Evolutionary conservation across 2,329 filamentous ascomycete genomes (phyloP).

Genomic region (Monosporascus sp.): DNA sequence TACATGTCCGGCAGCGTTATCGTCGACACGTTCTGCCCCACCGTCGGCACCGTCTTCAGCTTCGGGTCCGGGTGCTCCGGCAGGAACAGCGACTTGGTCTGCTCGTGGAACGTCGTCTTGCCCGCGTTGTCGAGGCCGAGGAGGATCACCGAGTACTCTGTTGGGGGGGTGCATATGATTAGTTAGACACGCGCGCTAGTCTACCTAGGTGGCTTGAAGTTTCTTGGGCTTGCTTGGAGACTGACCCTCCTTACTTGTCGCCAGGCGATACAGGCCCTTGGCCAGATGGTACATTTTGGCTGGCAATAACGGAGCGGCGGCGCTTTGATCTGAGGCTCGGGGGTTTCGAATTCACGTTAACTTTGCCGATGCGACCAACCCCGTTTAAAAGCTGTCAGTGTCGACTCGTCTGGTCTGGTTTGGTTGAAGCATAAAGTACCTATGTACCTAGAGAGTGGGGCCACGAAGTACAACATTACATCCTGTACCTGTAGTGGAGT

Average conservation of each 20-base stretch:
- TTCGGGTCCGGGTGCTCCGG: slow-evolving; percentile 57
- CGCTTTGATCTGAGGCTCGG: neutral
- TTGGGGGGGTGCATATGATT: slow-evolving; percentile 2
- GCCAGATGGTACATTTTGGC: slow-evolving; percentile 83
- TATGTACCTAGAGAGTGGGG: neutral
- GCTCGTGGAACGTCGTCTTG: slow-evolving; percentile 96
- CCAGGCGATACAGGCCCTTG: slow-evolving; percentile 90
- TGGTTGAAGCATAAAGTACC: neutral
- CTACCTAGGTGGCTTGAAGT: neutral
- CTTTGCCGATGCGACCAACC: too few relatives aligned
- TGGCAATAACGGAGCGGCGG: neutral
- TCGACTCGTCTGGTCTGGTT: too few relatives aligned
- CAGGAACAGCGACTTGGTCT: slow-evolving; percentile 85
- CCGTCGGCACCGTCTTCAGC: slow-evolving; percentile 87
- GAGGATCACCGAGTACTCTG: slow-evolving; percentile 95
- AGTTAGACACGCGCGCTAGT: neutral
- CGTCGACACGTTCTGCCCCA: slow-evolving; percentile 93
- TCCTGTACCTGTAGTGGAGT: neutral
- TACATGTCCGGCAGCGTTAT: slow-evolving; percentile 92
- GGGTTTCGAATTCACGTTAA: neutral
- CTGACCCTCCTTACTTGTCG: slow-evolving; percentile 90
- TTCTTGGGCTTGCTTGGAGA: neutral
- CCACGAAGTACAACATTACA: neutral
- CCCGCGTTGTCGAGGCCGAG: slow-evolving; percentile 97
- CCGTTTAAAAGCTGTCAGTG: too few relatives aligned